phyloP scores from a whole-genome alignment of 306 rosid genomes.

The Spatholobus suberectus region DNA sequence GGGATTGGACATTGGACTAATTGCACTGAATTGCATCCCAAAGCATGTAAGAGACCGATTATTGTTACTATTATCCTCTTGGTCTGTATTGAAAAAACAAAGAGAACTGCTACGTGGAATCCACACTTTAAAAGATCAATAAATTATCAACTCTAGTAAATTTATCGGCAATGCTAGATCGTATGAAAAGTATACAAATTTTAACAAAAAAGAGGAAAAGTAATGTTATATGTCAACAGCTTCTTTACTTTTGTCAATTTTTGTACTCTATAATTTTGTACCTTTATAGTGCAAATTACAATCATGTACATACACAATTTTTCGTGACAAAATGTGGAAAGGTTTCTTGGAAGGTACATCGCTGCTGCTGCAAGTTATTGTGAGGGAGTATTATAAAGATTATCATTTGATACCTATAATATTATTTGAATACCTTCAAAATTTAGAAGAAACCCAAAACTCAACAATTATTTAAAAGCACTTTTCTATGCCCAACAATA shows the following conservation, averaged over 20 bases:
- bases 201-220: background rate
- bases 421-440: background rate
- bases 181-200: background rate
- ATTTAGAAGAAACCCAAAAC: background rate
- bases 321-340: background rate
- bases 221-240: no score
- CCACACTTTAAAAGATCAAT: background rate
- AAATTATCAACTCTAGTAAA: background rate
- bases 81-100: background rate
- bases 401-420: background rate
- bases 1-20: background rate
- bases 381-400: background rate
- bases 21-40: background rate
- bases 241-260: no score
- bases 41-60: background rate
- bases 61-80: no score
- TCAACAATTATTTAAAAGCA: background rate
- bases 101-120: background rate
- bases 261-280: no score
- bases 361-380: background rate
- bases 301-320: no score
- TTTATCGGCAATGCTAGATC: background rate
- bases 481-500: slow-evolving; percentile 5
- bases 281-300: no score
- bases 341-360: background rate